Conservation (phyloP, 129 eudicot species). For the Lactuca saligna region DNA sequence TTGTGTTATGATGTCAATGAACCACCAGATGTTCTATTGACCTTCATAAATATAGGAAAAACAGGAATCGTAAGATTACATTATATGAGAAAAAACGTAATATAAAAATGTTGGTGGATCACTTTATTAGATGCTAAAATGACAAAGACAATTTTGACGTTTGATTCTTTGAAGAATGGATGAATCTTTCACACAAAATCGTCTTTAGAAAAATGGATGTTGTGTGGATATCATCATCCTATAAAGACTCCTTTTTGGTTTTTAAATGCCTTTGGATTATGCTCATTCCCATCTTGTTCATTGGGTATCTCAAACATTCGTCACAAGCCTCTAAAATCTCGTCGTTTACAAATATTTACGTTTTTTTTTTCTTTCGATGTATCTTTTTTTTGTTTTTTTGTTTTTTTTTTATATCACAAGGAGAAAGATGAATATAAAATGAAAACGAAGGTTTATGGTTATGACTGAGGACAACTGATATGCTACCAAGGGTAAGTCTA, state of each 20-base stretch:
- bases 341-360: background rate
- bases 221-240: slow-evolving; percentile 22
- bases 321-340: background rate
- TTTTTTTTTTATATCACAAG: too few relatives aligned
- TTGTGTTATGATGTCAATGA: too few relatives aligned
- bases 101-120: slow-evolving; percentile 1
- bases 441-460: too few relatives aligned
- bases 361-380: background rate
- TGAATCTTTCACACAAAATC: background rate
- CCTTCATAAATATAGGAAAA: too few relatives aligned
- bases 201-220: slow-evolving; percentile 15
- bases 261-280: background rate
- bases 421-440: too few relatives aligned
- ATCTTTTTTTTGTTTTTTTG: too few relatives aligned
- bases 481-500: too few relatives aligned
- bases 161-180: background rate
- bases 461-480: too few relatives aligned
- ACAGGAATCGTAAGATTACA: too few relatives aligned
- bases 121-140: background rate
- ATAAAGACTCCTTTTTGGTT: background rate
- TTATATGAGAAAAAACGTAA: background rate
- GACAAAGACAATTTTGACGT: slow-evolving; percentile 22
- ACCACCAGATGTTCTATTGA: too few relatives aligned
- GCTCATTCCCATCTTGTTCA: background rate
- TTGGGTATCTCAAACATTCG: background rate